These are phyloP conservation scores for Coemansia sp. DNA, from an alignment of 371 early-diverging fungal species.

Conservation along the genomic window DNA sequence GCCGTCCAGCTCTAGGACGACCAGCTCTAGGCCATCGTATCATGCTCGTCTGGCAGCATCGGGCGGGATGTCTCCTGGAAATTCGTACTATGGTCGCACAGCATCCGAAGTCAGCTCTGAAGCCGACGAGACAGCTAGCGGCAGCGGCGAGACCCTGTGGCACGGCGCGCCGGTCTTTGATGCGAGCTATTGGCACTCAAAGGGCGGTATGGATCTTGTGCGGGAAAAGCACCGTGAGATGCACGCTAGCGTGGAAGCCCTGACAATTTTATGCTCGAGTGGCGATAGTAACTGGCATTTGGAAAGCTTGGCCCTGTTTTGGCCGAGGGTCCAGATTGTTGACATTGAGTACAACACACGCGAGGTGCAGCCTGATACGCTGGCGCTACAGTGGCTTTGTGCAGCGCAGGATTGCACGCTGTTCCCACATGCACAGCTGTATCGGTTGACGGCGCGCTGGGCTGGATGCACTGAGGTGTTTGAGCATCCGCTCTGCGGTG, in stretches of 20 bases:
- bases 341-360: conserved; percentile 30
- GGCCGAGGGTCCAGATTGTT: conserved; percentile 32
- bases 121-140: background rate
- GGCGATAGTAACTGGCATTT: conserved; percentile 24
- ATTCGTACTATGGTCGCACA: background rate
- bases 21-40: background rate
- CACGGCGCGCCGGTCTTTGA: conserved; percentile 45
- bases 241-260: conserved; percentile 22
- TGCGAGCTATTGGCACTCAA: conserved; percentile 28
- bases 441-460: conserved; percentile 41
- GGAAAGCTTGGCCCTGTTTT: conserved; percentile 33
- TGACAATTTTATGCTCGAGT: conserved; percentile 13
- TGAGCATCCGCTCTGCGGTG: conserved; percentile 32
- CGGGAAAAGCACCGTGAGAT: conserved; percentile 26
- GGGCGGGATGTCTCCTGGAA: background rate
- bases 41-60: conserved; percentile 6
- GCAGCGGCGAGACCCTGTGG: conserved; percentile 17
- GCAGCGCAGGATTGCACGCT: conserved; percentile 24
- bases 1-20: background rate
- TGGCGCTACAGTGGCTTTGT: conserved; percentile 27
- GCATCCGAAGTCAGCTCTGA: background rate
- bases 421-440: conserved; percentile 32
- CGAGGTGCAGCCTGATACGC: conserved; percentile 32
- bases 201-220: conserved; percentile 41
- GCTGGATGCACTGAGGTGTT: conserved; percentile 45